These are phyloP conservation scores for Aspergillus brasiliensis DNA, from an alignment of 2,329 filamentous ascomycete genomes.

Conservation along the genomic window DNA sequence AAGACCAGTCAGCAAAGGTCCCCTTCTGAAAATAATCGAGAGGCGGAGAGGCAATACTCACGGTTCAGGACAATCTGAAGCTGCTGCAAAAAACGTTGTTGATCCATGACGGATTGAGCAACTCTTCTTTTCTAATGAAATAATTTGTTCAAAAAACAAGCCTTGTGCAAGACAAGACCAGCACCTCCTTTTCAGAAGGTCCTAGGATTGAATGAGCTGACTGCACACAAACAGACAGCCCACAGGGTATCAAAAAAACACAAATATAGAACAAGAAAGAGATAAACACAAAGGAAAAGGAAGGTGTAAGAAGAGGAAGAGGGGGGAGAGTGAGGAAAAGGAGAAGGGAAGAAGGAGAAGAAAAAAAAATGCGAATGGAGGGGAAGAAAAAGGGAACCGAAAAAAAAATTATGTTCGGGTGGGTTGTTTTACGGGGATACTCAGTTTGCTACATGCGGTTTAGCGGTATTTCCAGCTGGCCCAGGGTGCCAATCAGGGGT, in stretches of 20 bases:
- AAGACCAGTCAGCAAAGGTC: conserved; percentile 22
- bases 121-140: conserved; percentile 10
- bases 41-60: conserved; percentile 54
- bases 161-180: background rate
- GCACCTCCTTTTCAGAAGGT: conserved; percentile 14
- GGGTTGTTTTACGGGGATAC: background rate
- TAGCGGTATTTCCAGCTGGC: background rate
- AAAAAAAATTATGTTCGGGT: conserved; percentile 4
- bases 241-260: conserved; percentile 37
- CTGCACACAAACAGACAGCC: conserved; percentile 34
- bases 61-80: conserved; percentile 85
- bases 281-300: conserved; percentile 22
- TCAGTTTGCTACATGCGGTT: background rate
- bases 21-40: background rate
- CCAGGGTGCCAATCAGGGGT: background rate
- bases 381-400: conserved; percentile 7
- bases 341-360: conserved; percentile 18
- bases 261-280: conserved; percentile 27
- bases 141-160: conserved; percentile 7
- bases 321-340: conserved; percentile 22
- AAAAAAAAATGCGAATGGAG: conserved; percentile 19
- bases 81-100: conserved; percentile 81
- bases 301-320: conserved; percentile 20
- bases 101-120: conserved; percentile 62
- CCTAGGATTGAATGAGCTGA: conserved; percentile 28